Evolutionary conservation across 2,329 filamentous ascomycete genomes (phyloP).

Genomic region (Ambrosiella beaveri): DNA sequence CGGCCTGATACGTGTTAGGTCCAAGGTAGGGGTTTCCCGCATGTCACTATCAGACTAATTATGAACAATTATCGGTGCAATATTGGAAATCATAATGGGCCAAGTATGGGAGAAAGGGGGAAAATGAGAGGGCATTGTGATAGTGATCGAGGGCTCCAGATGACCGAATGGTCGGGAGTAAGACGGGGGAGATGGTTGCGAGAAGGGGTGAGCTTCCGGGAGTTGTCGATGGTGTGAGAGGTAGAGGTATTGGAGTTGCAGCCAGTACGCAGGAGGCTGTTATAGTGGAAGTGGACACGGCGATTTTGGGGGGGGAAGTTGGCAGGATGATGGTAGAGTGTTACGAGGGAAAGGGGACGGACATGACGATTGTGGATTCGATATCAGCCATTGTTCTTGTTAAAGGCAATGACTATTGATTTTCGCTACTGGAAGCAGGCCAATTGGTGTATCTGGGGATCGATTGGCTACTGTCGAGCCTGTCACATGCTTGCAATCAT

Average conservation of each 20-base stretch:
- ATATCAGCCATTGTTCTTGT: not conserved
- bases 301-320: not conserved
- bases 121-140: no score
- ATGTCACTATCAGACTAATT: not conserved
- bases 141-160: not conserved
- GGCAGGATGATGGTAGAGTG: not conserved
- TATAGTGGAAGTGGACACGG: not conserved
- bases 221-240: not conserved
- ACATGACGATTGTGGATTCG: not conserved
- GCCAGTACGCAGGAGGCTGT: not conserved
- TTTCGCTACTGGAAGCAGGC: no score
- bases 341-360: not conserved
- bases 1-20: conserved; percentile 8
- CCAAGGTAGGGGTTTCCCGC: not conserved
- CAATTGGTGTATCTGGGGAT: no score
- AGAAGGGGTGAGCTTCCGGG: not conserved
- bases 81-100: not conserved
- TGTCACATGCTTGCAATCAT: no score
- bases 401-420: no score
- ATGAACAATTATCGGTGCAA: not conserved
- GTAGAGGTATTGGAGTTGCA: not conserved
- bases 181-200: not conserved
- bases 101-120: no score
- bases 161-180: not conserved
- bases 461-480: no score